Base-by-base conservation (phyloP, 208 protist genomes). In the Leishmania guyanensis region DNA sequence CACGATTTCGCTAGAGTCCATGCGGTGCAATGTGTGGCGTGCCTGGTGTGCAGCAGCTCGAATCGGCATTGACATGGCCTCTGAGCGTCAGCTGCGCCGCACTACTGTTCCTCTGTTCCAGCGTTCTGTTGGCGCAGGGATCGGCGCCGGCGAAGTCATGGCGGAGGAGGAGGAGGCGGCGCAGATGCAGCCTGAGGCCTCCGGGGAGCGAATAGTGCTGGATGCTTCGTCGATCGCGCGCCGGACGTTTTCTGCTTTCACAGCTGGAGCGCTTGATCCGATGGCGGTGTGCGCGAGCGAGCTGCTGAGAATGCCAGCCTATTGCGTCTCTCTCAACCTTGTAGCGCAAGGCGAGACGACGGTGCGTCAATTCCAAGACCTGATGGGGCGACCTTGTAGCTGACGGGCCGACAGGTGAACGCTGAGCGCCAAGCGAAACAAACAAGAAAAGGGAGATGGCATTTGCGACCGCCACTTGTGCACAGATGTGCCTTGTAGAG, bases 231-330 rank as follows among this genome's bases (percentile, higher is more conserved):
- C 81, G 1, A n/a, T n/a, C 3, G 66, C 60, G 60, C 81, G 81
- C 22, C 39, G 22, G 29, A 56, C 36, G 62, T 82, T 78, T 74
- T 80, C 80, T 8, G 22, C 77, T 29, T 88, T 95, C 79, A 96
- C 92, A 60, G 90, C 90, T n/a, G 92, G 90, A 50, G 77, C 91
- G 54, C 77, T 96, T 62, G 92, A 96, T 77, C 89, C 90, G 3
- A 85, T 96, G 78, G 84, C 83, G 5, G 80, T 88, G 22, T 89
- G 87, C 64, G 90, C 79, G 62, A 83, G 60, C 60, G 88, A 91
- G 84, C 78, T 92, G 74, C 81, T 96, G 29, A 48, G 60, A 14
- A 80, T 79, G 29, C 77, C 84, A 26, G 65, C 80, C 39, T 81
- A 77, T 26, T 22, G 76, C 9, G 50, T 69, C 8, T 73, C 66